Evolutionary conservation across 2,329 filamentous ascomycete species (phyloP).

Genomic region (Rhynchosporium secalis): DNA sequence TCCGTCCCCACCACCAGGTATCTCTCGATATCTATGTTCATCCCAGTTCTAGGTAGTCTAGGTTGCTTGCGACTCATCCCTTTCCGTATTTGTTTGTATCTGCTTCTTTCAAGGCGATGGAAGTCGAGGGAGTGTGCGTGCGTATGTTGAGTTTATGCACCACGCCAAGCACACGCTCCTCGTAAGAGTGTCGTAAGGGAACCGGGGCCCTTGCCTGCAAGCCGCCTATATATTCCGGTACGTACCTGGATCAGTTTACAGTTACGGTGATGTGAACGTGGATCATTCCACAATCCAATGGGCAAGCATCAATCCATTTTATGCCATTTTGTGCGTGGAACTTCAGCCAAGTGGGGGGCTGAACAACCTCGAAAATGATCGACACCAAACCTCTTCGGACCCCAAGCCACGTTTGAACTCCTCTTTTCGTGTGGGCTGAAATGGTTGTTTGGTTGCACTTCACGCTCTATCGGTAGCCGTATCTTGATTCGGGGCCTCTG

Average conservation of each 20-base stretch:
- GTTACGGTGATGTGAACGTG: constrained; percentile 6
- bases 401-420: constrained; percentile 1
- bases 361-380: constrained; percentile 5
- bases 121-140: constrained; percentile 11
- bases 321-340: constrained; percentile 9
- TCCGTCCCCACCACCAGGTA: too few species aligned
- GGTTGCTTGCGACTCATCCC: too few species aligned
- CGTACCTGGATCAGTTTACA: constrained; percentile 10
- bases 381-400: background rate
- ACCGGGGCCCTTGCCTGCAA: constrained; percentile 13
- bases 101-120: constrained; percentile 7
- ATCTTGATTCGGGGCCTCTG: background rate
- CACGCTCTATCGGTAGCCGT: background rate
- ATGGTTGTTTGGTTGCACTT: constrained; percentile 6
- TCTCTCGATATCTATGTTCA: too few species aligned
- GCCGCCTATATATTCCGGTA: constrained; percentile 19
- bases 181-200: constrained; percentile 11
- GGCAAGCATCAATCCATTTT: background rate
- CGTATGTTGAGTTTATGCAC: constrained; percentile 11
- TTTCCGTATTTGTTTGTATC: too few species aligned
- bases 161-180: constrained; percentile 17
- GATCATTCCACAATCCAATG: constrained; percentile 8
- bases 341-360: constrained; percentile 7
- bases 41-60: too few species aligned
- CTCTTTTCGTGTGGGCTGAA: background rate